Conservation (phyloP, 345 rosid genomes). For the Populus euphratica region DNA sequence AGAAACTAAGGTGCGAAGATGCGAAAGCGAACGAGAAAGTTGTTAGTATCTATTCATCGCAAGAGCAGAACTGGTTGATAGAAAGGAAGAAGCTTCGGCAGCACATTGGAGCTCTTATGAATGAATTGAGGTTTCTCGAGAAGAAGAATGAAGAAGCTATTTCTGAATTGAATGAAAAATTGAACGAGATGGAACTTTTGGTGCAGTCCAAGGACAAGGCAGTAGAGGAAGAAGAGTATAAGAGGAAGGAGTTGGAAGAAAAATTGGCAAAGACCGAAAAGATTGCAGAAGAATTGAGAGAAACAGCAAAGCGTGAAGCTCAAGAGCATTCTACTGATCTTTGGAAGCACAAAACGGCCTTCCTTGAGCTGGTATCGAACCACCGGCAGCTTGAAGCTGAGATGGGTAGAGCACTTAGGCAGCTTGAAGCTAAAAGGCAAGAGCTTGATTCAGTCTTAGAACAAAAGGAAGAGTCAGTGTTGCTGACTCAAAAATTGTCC, state of each 20-base stretch:
- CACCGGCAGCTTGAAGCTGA: conserved; percentile 92
- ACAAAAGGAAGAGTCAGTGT: conserved; percentile 55
- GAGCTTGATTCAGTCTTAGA: conserved; percentile 50
- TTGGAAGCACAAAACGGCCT: conserved; percentile 84
- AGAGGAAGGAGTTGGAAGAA: conserved; percentile 54
- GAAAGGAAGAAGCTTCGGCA: conserved; percentile 61
- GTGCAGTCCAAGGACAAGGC: conserved; percentile 53
- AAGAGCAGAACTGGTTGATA: conserved; percentile 76
- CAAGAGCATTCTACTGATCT: conserved; percentile 69
- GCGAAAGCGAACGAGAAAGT: conserved; percentile 95
- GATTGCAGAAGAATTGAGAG: conserved; percentile 52
- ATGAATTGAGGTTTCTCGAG: conserved; percentile 46
- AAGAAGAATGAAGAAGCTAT: conserved; percentile 44
- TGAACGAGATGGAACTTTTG: conserved; percentile 54
- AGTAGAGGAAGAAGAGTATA: conserved; percentile 51
- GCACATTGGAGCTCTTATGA: conserved; percentile 58
- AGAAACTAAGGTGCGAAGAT: conserved; percentile 65
- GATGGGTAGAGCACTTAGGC: conserved; percentile 63
- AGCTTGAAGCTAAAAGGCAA: conserved; percentile 53
- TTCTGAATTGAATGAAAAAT: conserved; percentile 41
- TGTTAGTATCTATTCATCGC: conserved; percentile 74
- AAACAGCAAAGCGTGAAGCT: conserved; percentile 47
- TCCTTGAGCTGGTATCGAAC: conserved; percentile 85
- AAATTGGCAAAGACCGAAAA: conserved; percentile 44
- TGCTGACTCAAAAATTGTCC: conserved; percentile 52